Percentiles rank a stretch among this genome's conserved stretches.
Evolutionary conservation across 2,329 filamentous ascomycete species (phyloP).

Genomic region (Aureobasidium uvarum): DNA sequence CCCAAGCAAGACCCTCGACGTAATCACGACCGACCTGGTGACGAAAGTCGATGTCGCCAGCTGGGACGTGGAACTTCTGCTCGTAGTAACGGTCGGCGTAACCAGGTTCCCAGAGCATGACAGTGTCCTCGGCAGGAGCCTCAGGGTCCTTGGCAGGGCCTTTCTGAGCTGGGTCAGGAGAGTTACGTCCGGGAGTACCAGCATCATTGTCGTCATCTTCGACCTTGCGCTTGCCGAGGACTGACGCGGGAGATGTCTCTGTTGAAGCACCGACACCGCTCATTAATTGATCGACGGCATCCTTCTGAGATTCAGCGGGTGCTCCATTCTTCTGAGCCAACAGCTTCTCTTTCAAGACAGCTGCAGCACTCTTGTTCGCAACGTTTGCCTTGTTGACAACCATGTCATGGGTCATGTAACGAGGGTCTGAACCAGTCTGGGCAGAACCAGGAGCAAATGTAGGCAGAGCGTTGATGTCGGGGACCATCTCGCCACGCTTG

Average conservation of each 20-base stretch:
- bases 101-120: constrained; percentile 90
- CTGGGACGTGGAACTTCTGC: constrained; percentile 86
- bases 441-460: constrained; percentile 57
- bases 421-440: constrained; percentile 51
- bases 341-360: constrained; percentile 77
- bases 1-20: constrained; percentile 92
- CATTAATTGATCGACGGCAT: constrained; percentile 30
- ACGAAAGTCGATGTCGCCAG: constrained; percentile 79
- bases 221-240: constrained; percentile 73
- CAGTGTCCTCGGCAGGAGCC: constrained; percentile 71
- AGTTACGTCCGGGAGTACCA: constrained; percentile 58
- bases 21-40: constrained; percentile 88
- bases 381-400: constrained; percentile 72
- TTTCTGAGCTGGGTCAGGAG: constrained; percentile 47
- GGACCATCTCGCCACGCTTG: constrained; percentile 36
- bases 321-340: constrained; percentile 49
- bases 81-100: constrained; percentile 96
- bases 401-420: constrained; percentile 78
- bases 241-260: constrained; percentile 46
- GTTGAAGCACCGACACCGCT: constrained; percentile 20
- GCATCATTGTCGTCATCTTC: constrained; percentile 56
- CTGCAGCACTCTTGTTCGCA: constrained; percentile 93
- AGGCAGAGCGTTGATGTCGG: constrained; percentile 49
- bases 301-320: constrained; percentile 33
- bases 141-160: constrained; percentile 48